Base-by-base conservation (phyloP, 2,329 filamentous ascomycete genomes). In the Aspergillus sergii region DNA sequence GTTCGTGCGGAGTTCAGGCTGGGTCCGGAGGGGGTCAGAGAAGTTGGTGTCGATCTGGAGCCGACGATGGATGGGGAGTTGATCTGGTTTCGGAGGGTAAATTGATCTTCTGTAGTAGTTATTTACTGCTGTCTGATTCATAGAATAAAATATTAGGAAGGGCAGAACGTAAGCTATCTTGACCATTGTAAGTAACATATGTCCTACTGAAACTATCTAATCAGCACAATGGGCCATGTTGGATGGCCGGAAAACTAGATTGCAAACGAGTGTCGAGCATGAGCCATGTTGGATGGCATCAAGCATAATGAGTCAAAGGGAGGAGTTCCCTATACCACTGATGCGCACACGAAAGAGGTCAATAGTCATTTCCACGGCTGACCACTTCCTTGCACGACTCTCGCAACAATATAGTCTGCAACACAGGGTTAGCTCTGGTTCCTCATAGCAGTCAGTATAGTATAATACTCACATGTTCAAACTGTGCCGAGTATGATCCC, bases 401-500 rank as follows among this genome's bases (percentile, higher is more conserved):
- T 76, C 80, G 76, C 30, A 85, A 72, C 36, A 85, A 61, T 55
- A 85, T 77, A 0, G 84, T 85, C 83, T 85, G 64, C 66, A 59
- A 21, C 16, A 6, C 12, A 48, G 11, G 16, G 45, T 68, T 50
- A 69, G 58, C 48, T 26, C 53, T 21, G 19, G 12, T 7, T 4
- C 45, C 12, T 9, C 23, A 2, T 14, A 8, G 21, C 45, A 28
- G 12, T 28, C 45, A 28, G 12, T 28, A 48, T 16, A 9, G 14
- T 23, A 28, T 51, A n/a, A 8, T 50, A 71, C 76, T 61, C 71
- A 82, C 79, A 74, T 86, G 88, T 76, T 90, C 88, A 71, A 86
- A 89, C 68, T 90, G 88, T 11, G 88, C 88, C 6, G 85, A 83
- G 71, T 88, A 89, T 1, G 86, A 88, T 2, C 87, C 87, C 65